Percentiles rank a stretch among this genome's conserved stretches.
phyloP scores from a whole-genome alignment of 2,329 filamentous ascomycete genomes.

The Fusarium redolens region DNA sequence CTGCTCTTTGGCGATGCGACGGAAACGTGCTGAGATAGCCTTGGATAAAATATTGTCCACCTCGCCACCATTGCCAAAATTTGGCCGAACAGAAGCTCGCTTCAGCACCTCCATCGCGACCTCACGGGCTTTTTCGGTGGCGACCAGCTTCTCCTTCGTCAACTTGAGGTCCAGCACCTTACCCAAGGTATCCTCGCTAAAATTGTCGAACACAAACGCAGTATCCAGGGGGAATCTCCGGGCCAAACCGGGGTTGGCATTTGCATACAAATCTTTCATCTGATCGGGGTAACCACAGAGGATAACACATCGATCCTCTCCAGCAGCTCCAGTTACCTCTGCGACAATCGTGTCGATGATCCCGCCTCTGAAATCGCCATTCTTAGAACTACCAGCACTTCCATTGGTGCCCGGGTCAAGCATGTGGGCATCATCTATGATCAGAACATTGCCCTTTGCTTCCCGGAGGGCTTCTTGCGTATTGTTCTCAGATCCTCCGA shows the following conservation, averaged over 20 bases:
- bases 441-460: constrained; percentile 76
- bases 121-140: constrained; percentile 63
- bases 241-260: constrained; percentile 76
- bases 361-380: constrained; percentile 65
- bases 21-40: constrained; percentile 40
- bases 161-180: constrained; percentile 75
- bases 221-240: constrained; percentile 73
- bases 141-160: constrained; percentile 63
- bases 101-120: constrained; percentile 70
- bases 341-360: constrained; percentile 82
- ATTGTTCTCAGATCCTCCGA: constrained; percentile 76
- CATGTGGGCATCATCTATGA: constrained; percentile 83
- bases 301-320: constrained; percentile 79
- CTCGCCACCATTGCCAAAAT: constrained; percentile 82
- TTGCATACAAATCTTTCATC: constrained; percentile 78
- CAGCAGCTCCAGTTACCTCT: constrained; percentile 75
- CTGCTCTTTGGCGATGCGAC: constrained; percentile 40
- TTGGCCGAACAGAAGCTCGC: constrained; percentile 70
- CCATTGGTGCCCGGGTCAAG: constrained; percentile 59
- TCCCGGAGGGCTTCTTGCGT: constrained; percentile 76
- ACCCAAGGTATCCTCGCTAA: constrained; percentile 66
- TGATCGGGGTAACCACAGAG: constrained; percentile 77
- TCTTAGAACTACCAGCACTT: constrained; percentile 47
- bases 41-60: constrained; percentile 65
- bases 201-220: constrained; percentile 78